A percentile compares a stretch with the other conserved stretches of the same genome.
phyloP scores from a whole-genome alignment of 1,139 yeast genomes.

The Eremothecium sinecaudum region DNA sequence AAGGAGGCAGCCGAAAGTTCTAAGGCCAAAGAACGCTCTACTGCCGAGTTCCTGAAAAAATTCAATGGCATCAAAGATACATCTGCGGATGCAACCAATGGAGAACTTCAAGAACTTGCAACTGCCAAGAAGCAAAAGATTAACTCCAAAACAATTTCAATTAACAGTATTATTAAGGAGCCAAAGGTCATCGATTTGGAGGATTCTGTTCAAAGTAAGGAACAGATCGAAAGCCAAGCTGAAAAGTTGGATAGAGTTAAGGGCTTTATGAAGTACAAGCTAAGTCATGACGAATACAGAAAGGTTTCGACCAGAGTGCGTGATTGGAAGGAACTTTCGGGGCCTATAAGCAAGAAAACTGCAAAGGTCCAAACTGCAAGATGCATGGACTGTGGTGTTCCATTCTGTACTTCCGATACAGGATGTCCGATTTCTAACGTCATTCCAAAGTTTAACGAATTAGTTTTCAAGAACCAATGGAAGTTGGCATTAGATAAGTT shows the following conservation, averaged over 20 bases:
- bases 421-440: slow-evolving; percentile 97
- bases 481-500: slow-evolving; percentile 85
- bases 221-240: slow-evolving; percentile 56
- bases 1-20: slow-evolving; percentile 55
- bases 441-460: slow-evolving; percentile 96
- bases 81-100: slow-evolving; percentile 79
- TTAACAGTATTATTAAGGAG: slow-evolving; percentile 44
- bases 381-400: slow-evolving; percentile 99
- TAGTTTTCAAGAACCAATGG: slow-evolving; percentile 94
- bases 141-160: slow-evolving; percentile 32
- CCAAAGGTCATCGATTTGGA: slow-evolving; percentile 86
- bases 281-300: slow-evolving; percentile 83
- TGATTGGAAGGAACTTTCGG: slow-evolving; percentile 90
- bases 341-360: slow-evolving; percentile 75
- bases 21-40: slow-evolving; percentile 49
- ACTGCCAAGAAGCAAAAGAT: slow-evolving; percentile 40
- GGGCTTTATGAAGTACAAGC: slow-evolving; percentile 90
- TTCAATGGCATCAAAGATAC: slow-evolving; percentile 62
- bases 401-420: slow-evolving; percentile 95
- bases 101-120: slow-evolving; percentile 43
- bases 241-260: slow-evolving; percentile 51
- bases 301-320: slow-evolving; percentile 62
- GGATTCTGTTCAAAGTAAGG: slow-evolving; percentile 69
- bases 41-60: slow-evolving; percentile 37
- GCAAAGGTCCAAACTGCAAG: slow-evolving; percentile 91